phyloP scores from a whole-genome alignment of 2,329 filamentous ascomycete genomes.

The Falciphora oryzae region DNA sequence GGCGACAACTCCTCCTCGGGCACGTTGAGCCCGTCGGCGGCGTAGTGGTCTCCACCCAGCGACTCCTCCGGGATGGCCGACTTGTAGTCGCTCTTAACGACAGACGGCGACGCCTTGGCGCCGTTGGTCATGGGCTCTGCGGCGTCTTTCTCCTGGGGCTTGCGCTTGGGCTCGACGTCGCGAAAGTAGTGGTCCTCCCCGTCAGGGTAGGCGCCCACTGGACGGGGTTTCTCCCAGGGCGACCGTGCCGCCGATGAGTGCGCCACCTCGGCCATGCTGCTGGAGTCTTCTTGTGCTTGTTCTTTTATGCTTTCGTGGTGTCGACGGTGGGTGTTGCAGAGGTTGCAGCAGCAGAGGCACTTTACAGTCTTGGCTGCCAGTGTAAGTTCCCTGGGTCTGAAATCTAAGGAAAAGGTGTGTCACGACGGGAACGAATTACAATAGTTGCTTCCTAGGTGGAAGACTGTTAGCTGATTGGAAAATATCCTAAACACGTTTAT shows the following conservation, averaged over 20 bases:
- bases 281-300: background rate
- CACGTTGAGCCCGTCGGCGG: slow-evolving; percentile 10
- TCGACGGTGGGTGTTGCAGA: background rate
- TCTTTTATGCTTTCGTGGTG: background rate
- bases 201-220: slow-evolving; percentile 7
- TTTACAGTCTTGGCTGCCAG: background rate
- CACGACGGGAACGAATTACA: background rate
- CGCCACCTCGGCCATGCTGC: slow-evolving; percentile 5
- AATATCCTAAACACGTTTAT: background rate
- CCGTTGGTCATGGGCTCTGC: slow-evolving; percentile 4
- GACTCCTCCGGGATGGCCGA: background rate
- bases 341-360: background rate
- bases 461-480: background rate
- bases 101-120: background rate
- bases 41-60: background rate
- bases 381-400: background rate
- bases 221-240: slow-evolving; percentile 2
- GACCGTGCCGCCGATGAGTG: background rate
- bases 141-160: slow-evolving; percentile 11
- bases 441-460: background rate
- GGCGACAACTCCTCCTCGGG: slow-evolving; percentile 14
- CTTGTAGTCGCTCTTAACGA: background rate
- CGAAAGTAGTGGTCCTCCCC: slow-evolving; percentile 6
- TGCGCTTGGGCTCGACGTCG: slow-evolving; percentile 2
- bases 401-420: background rate